These are phyloP conservation scores for Scheffersomyces illinoinensis DNA, from an alignment of 1,139 yeast genomes.

Conservation along the genomic window DNA sequence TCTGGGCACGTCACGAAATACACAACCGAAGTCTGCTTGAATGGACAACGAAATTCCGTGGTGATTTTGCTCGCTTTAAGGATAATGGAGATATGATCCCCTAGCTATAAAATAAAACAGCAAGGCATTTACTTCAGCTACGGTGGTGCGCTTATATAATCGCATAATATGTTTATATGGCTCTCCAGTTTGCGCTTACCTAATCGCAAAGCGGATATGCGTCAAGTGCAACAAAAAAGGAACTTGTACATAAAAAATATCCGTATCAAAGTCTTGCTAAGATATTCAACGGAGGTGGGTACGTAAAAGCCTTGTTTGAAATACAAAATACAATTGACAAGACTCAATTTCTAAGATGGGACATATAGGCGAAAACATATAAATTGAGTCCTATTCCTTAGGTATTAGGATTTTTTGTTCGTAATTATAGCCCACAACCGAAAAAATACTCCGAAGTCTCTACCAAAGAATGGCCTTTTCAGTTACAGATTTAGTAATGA, in stretches of 20 bases:
- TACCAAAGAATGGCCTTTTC: neutral
- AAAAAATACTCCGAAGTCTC: neutral
- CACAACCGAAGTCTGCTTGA: too few relatives aligned
- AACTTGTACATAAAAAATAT: neutral
- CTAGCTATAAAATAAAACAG: neutral
- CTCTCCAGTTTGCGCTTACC: neutral
- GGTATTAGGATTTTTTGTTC: neutral
- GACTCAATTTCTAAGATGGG: neutral
- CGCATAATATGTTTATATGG: neutral
- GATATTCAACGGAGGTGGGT: neutral
- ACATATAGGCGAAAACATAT: neutral
- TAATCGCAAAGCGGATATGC: neutral
- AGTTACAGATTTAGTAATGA: neutral
- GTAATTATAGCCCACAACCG: neutral
- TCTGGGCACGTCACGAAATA: too few relatives aligned
- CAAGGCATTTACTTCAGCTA: neutral
- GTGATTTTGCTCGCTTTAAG: neutral
- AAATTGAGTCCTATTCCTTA: neutral
- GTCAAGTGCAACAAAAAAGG: neutral
- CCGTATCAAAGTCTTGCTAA: neutral
- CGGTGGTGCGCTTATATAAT: neutral
- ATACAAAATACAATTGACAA: neutral
- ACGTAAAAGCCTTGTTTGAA: neutral
- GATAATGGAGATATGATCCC: neutral
- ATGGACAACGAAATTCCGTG: neutral